Percentiles rank a stretch among this genome's conserved stretches.
Conservation (phyloP, 2,329 filamentous ascomycete species). For the Coniochaeta prunicola region DNA sequence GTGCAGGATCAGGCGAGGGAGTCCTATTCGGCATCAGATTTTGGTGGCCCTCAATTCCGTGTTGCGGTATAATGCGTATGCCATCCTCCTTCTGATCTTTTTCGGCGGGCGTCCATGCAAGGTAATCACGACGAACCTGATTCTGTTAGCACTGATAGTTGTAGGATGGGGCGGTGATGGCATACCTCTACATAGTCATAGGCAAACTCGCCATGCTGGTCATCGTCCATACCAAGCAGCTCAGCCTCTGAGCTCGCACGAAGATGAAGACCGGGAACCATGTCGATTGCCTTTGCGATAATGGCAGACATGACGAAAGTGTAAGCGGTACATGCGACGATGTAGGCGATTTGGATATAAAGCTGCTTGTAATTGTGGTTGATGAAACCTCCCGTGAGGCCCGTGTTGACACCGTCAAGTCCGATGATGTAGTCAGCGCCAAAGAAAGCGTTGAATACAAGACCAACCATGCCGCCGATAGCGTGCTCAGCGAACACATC, state of each 20-base stretch:
- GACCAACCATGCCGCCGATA: conserved; percentile 60
- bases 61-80: conserved; percentile 55
- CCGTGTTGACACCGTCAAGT: conserved; percentile 70
- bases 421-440: conserved; percentile 64
- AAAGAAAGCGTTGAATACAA: conserved; percentile 69
- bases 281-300: conserved; percentile 68
- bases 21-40: conserved; percentile 34
- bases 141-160: conserved; percentile 5
- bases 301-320: conserved; percentile 66
- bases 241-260: conserved; percentile 77
- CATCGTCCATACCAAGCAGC: conserved; percentile 81
- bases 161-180: neutral
- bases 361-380: conserved; percentile 68
- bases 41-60: conserved; percentile 66
- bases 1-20: neutral
- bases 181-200: conserved; percentile 78
- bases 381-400: conserved; percentile 61
- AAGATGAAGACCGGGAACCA: conserved; percentile 70
- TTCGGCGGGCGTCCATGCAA: conserved; percentile 77
- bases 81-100: conserved; percentile 54
- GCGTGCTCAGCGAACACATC: conserved; percentile 68
- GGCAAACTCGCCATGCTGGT: conserved; percentile 83
- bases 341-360: conserved; percentile 75
- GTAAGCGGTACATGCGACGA: conserved; percentile 59
- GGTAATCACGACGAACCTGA: conserved; percentile 68